Conservation (phyloP, 2,329 filamentous ascomycete species). For the Fusarium armeniacum region DNA sequence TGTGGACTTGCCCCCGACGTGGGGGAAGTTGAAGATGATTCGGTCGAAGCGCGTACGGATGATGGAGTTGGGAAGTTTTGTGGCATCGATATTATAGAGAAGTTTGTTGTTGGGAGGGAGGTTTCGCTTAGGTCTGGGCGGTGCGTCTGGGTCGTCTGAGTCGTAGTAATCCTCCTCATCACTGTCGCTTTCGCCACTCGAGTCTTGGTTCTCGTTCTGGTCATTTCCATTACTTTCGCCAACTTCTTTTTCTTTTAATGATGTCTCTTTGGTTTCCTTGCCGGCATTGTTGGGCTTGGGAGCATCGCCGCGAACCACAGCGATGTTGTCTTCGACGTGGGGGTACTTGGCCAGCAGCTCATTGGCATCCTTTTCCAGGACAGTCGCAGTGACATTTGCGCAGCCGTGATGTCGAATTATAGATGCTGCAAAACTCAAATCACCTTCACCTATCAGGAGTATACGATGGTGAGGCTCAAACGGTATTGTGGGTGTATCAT, state of each 20-base stretch:
- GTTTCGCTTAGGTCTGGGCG: constrained; percentile 32
- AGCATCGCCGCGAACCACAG: constrained; percentile 58
- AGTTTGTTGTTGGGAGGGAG: constrained; percentile 56
- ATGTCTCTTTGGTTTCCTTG: constrained; percentile 2
- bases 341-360: constrained; percentile 81
- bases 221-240: constrained; percentile 14
- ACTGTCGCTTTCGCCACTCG: constrained; percentile 37
- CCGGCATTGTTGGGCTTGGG: constrained; percentile 36
- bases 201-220: constrained; percentile 30
- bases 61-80: constrained; percentile 67
- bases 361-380: constrained; percentile 69
- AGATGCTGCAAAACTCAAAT: constrained; percentile 81
- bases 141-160: constrained; percentile 41
- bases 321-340: constrained; percentile 72
- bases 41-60: constrained; percentile 72
- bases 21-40: constrained; percentile 96
- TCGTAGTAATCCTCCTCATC: constrained; percentile 39
- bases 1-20: constrained; percentile 91
- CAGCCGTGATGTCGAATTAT: constrained; percentile 76
- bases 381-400: constrained; percentile 76
- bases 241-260: constrained; percentile 8
- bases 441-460: constrained; percentile 83
- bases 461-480: constrained; percentile 77
- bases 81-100: constrained; percentile 76
- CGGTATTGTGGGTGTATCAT: constrained; percentile 69